Evolutionary conservation across 805 yeast genomes (phyloP).

Genomic region (Candida jianshihensis): DNA sequence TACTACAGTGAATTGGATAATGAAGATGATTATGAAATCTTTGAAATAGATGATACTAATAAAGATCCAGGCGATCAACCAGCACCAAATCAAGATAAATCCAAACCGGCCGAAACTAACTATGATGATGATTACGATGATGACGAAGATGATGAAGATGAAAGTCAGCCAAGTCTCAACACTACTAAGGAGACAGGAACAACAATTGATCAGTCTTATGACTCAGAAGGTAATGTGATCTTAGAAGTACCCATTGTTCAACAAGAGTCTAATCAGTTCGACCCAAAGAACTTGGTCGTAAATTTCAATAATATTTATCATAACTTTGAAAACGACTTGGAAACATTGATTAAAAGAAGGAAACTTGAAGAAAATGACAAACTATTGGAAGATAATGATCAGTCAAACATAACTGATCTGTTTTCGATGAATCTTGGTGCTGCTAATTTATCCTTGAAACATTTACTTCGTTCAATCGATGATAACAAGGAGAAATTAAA

Average conservation of each 20-base stretch:
- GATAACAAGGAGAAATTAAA: constrained; percentile 67
- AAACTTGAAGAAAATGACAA: constrained; percentile 77
- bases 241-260: constrained; percentile 29
- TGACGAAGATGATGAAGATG: constrained; percentile 21
- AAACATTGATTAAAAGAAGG: constrained; percentile 66
- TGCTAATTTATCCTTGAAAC: constrained; percentile 71
- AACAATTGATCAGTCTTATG: constrained; percentile 10
- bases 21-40: constrained; percentile 14
- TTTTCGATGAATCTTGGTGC: constrained; percentile 53
- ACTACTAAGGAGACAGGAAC: constrained; percentile 10
- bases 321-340: constrained; percentile 67
- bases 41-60: constrained; percentile 10
- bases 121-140: constrained; percentile 24
- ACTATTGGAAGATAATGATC: constrained; percentile 34
- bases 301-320: constrained; percentile 72
- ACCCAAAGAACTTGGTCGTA: constrained; percentile 35
- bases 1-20: constrained; percentile 22
- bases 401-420: constrained; percentile 8
- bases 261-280: constrained; percentile 27
- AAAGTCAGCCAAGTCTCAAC: constrained; percentile 6
- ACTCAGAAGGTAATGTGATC: constrained; percentile 20
- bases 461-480: constrained; percentile 73
- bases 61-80: neutral
- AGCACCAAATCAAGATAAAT: neutral
- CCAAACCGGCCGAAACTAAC: constrained; percentile 32